Evolutionary conservation across 257 asterid species (phyloP).

Genomic region (Solanum phureja): DNA sequence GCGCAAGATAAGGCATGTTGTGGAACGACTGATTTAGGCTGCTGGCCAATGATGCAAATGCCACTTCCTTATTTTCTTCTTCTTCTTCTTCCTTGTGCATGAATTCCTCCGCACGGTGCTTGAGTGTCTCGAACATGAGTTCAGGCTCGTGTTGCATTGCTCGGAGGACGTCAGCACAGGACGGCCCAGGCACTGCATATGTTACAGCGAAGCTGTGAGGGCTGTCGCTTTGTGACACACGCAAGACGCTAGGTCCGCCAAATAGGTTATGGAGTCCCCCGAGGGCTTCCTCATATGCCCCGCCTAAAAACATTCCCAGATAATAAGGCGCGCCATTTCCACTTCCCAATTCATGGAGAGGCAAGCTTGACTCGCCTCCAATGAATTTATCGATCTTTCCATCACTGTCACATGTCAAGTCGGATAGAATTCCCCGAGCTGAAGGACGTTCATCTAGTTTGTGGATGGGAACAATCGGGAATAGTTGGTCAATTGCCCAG

Average conservation of each 20-base stretch:
- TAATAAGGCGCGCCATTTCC: constrained; percentile 37
- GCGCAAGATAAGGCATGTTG: constrained; percentile 78
- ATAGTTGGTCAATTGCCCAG: constrained; percentile 86
- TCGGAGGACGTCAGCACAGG: constrained; percentile 73
- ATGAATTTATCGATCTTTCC: constrained; percentile 87
- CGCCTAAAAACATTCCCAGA: constrained; percentile 90
- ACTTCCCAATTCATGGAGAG: constrained; percentile 52
- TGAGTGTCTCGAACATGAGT: constrained; percentile 82
- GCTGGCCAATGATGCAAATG: constrained; percentile 11
- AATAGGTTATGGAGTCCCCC: constrained; percentile 89
- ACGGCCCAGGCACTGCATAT: constrained; percentile 61
- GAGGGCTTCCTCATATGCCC: constrained; percentile 93
- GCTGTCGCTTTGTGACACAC: constrained; percentile 73
- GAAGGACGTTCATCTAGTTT: constrained; percentile 65
- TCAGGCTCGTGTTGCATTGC: constrained; percentile 92
- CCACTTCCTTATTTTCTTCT: constrained; percentile 1
- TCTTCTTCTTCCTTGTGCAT: constrained; percentile 6
- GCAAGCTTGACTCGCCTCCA: constrained; percentile 88
- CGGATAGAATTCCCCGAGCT: constrained; percentile 60
- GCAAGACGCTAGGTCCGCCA: constrained; percentile 84
- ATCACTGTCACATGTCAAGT: constrained; percentile 91
- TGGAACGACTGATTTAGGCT: constrained; percentile 63
- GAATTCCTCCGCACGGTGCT: constrained; percentile 67
- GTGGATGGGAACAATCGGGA: constrained; percentile 87
- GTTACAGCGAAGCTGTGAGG: constrained; percentile 83